Evolutionary conservation across 202 grass and related monocot species (phyloP).

Genomic region (Elaeis oleifera): DNA sequence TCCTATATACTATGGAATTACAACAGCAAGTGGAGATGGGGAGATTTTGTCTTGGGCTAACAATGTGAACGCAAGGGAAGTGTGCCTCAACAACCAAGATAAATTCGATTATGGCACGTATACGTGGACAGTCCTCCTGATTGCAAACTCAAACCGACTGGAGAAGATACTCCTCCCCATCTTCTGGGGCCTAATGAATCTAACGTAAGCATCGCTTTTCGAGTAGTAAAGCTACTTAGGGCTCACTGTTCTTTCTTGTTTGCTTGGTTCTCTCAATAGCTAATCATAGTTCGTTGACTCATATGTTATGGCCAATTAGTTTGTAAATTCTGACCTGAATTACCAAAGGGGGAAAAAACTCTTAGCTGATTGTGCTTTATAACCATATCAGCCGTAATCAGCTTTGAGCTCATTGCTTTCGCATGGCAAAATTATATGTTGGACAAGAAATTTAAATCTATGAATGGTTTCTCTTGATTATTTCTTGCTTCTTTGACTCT

Average conservation of each 20-base stretch:
- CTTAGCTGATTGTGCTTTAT: too few species aligned
- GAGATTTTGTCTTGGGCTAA: constrained; percentile 9
- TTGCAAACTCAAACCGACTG: constrained; percentile 1
- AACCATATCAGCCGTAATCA: too few species aligned
- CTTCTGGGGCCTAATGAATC: constrained; percentile 18
- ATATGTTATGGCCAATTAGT: too few species aligned
- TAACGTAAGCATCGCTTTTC: neutral
- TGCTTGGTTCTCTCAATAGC: neutral
- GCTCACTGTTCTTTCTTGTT: neutral
- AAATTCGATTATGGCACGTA: constrained; percentile 16
- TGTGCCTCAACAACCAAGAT: neutral
- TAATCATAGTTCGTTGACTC: too few species aligned
- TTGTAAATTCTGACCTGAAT: too few species aligned
- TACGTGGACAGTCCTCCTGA: neutral
- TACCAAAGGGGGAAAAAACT: too few species aligned
- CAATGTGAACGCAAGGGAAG: neutral
- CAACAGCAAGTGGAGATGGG: neutral
- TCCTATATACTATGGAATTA: constrained; percentile 4
- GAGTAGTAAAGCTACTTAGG: too few species aligned
- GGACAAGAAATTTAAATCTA: too few species aligned
- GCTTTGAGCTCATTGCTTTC: too few species aligned
- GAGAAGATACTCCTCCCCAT: constrained; percentile 17
- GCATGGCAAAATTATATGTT: too few species aligned
- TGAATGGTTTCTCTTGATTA: too few species aligned
- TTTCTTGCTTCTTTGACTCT: too few species aligned